Evolutionary conservation across 2,329 filamentous ascomycete genomes (phyloP), one percentile per base, ranked within the genome.

Genomic region (Aspergillus luchuensis): DNA sequence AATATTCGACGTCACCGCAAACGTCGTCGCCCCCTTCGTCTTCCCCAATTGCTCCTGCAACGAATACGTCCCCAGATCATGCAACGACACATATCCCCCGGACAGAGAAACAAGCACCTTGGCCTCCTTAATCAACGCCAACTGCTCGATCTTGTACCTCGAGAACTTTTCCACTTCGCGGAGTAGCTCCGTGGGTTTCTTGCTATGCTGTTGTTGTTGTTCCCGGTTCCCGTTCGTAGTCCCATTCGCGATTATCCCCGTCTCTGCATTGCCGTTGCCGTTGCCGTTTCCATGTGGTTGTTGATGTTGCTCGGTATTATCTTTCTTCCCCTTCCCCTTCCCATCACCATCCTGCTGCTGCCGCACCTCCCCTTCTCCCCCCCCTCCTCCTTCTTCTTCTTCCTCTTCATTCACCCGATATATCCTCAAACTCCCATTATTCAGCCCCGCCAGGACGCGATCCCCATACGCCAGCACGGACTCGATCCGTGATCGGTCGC

Each of bases 401-500:
- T 66, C 66, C 17, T 66, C 67, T 66, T 95, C 91, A 77, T 96
- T 97, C 66, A 98, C 84, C 62, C 94, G 89, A 81, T 97, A 98
- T 73, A 99, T 88, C 65, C 93, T 90, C 61, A 99, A 84, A 62
- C 86, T 88, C 70, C 95, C 95, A 41, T 90, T 96, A 78, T 91
- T 97, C 65, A 99, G 84, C 58, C 95, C 95, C 60, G 97, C 92
- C 57, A 99, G 86, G 38, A 99, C 85, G 64, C 93, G 88, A 75
- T 99, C 95, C 73, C 93, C 92, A 79, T 97, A 91, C 63, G 94
- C 91, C 51, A 98, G 85, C 67, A 99, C 91, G 53, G 91, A 95
- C 80, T 99, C 95, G 79, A 99, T 97, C 83, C 90, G 95, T 67
- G 91, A 96, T 83, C 96, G 97, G 86, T 98, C 94, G 78, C 91